Base-by-base conservation (phyloP, 345 rosid species). In the Populus davidiana region DNA sequence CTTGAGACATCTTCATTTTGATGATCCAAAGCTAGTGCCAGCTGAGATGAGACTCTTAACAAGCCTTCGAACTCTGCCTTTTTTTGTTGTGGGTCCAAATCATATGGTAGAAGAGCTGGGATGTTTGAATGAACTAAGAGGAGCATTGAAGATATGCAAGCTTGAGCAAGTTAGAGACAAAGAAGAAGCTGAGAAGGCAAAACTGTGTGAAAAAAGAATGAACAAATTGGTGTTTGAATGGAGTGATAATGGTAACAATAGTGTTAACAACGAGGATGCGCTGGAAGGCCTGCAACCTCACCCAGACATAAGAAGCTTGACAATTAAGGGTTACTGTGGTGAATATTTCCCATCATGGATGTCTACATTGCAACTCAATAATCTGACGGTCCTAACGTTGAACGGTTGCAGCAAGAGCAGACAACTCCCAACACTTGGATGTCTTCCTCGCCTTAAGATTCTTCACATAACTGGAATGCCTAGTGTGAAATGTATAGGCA, bases 261-360 rank as follows among this genome's bases (percentile, higher is more conserved):
- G 2, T 31, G 31, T 31, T 31, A 31, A 1, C 31, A 31, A 61
- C 21, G 67, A 73, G 54, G 74, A 61, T 25, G 82, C 75, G 13
- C 27, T 79, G 12, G 69, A 76, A 68, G 73, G 77, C 38, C 73
- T 81, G 31, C 54, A 68, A 21, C 81, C 81, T 81, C 77, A 18
- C 16, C 35, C 7, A 17, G 13, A 18, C 12, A 6, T 77, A 16
- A n/a, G 73, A 67, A 66, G 65, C 23, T 49, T 78, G 44, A 59
- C 20, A 18, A 56, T 83, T 61, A 25, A 39, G 36, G 52, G 49
- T 41, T 80, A 68, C 31, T 2, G 6, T 49, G 84, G 82, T 0
- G 2, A 39, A 23, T 13, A 1, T 3, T 71, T 83, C 44, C 79
- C 86, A 14, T 0, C 10, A 38, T 73, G 69, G 76, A 18, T 73